phyloP scores from a whole-genome alignment of 2,329 filamentous ascomycete species.

The Phoma sp. region DNA sequence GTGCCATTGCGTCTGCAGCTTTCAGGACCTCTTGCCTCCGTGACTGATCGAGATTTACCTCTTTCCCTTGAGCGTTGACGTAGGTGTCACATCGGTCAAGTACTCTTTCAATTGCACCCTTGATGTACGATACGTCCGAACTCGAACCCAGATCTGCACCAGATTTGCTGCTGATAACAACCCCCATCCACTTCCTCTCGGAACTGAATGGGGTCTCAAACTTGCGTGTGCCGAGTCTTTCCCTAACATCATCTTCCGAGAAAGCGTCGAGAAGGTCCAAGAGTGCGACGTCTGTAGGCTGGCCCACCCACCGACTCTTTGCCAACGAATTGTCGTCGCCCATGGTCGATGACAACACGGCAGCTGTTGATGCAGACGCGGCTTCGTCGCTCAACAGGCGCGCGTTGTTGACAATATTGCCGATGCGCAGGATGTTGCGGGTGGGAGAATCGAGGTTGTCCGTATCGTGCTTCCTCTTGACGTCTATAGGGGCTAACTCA shows the following conservation, averaged over 20 bases:
- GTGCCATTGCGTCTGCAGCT: conserved; percentile 85
- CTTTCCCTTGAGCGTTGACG: conserved; percentile 81
- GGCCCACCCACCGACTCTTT: conserved; percentile 92
- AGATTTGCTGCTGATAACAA: conserved; percentile 68
- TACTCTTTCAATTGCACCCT: conserved; percentile 89
- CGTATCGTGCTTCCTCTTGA: conserved; percentile 60
- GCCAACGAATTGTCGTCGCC: conserved; percentile 66
- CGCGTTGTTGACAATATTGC: conserved; percentile 96
- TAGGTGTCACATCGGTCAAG: conserved; percentile 90
- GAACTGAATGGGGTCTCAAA: conserved; percentile 95
- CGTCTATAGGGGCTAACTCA: conserved; percentile 62
- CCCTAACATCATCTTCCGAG: conserved; percentile 88
- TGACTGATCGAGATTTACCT: conserved; percentile 81
- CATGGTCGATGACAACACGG: conserved; percentile 85
- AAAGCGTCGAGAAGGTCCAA: conserved; percentile 90
- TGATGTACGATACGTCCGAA: conserved; percentile 89
- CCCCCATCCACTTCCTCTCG: conserved; percentile 99
- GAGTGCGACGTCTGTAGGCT: conserved; percentile 97
- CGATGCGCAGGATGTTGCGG: conserved; percentile 82
- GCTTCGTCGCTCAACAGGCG: conserved; percentile 75
- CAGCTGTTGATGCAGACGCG: conserved; percentile 74
- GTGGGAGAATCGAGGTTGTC: conserved; percentile 73
- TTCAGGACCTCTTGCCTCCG: conserved; percentile 75
- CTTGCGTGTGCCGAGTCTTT: conserved; percentile 80
- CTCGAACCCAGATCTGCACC: conserved; percentile 62